Evolutionary conservation across 768 basidiomycete genomes (phyloP).

Genomic region (Xerocomellus dryophilus): DNA sequence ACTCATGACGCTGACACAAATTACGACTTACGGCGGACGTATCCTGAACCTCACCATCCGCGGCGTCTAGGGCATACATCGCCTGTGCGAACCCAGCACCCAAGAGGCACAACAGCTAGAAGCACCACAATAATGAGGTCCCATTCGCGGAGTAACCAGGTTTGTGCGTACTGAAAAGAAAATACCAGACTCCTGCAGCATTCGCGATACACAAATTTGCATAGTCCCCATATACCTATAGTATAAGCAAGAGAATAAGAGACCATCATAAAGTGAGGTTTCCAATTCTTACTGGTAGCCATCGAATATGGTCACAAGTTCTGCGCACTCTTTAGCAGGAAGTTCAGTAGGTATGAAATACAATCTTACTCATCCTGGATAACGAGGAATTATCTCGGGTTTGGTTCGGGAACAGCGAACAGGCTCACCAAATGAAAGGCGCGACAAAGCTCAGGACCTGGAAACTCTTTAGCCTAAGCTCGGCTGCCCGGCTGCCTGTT

Average conservation of each 20-base stretch:
- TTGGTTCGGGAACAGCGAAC: not conserved
- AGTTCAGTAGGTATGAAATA: not conserved
- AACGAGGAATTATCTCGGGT: not conserved
- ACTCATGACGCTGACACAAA: not conserved
- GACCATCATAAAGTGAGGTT: not conserved
- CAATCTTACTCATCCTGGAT: slow-evolving; percentile 74
- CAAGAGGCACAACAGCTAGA: slow-evolving; percentile 75
- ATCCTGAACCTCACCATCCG: slow-evolving; percentile 71
- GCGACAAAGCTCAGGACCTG: slow-evolving; percentile 86
- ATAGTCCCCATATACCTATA: slow-evolving; percentile 82
- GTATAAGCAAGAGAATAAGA: not conserved
- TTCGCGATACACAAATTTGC: slow-evolving; percentile 90
- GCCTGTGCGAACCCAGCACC: slow-evolving; percentile 84
- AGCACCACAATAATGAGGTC: not conserved
- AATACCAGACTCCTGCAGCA: slow-evolving; percentile 90
- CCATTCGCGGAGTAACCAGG: not conserved
- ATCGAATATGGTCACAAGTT: slow-evolving; percentile 76
- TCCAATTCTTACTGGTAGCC: slow-evolving; percentile 59
- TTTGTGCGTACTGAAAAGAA: slow-evolving; percentile 72
- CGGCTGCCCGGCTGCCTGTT: slow-evolving; percentile 33
- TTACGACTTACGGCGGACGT: slow-evolving; percentile 42
- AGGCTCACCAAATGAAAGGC: slow-evolving; percentile 78
- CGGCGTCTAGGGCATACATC: slow-evolving; percentile 85
- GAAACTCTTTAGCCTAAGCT: slow-evolving; percentile 67
- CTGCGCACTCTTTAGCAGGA: slow-evolving; percentile 35